Evolutionary conservation across 2,329 filamentous ascomycete genomes (phyloP), one percentile per base, ranked within the genome.

Genomic region (Emmonsiellopsis sp.): DNA sequence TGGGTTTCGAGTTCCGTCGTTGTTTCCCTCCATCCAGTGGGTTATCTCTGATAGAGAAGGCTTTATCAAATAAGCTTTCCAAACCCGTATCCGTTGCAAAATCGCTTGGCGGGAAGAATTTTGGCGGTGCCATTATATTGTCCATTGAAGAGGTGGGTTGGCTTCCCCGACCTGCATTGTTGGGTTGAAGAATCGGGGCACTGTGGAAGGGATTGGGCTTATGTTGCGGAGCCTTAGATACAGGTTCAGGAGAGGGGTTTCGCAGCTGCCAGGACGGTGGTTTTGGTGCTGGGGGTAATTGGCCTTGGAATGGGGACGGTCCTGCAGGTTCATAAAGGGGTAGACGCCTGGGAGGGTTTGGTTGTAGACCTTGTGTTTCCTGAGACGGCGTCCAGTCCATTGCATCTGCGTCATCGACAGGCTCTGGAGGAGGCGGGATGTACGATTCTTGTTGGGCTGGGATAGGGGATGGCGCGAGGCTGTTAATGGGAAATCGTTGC

Each of bases 311-410:
- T n/a, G 73, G 72, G 42, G 65, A 66, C 10, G 70, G 68, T 5
- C 63, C 65, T 11, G 65, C 59, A 32, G 67, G 58, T 44, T 63
- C 63, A 26, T 57, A 62, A 45, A 61, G 61, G 42, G 67, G 61
- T 43, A 65, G 63, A 38, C 63, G 61, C 32, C 62, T 57, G n/a
- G 66, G 57, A 50, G 65, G 57, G 6, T 49, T 68, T 34, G 67
- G 67, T 44, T 62, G 63, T 16, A 72, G 62, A 26, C 3, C 5
- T 26, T 26, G 20, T 16, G 67, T 57, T 51, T 69, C 64, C 41
- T 71, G 67, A 37, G 73, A 72, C n/a, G 75, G 75, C 35, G 72
- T 73, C 75, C 75, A 78, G 55, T 78, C 75, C 75, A 78, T 77
- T 42, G 67, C 67, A 55, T 76, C 73, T 15, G 60, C 62, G 20